phyloP scores from a whole-genome alignment of 1,139 yeast genomes.

The Arxiozyma slooffiae region DNA sequence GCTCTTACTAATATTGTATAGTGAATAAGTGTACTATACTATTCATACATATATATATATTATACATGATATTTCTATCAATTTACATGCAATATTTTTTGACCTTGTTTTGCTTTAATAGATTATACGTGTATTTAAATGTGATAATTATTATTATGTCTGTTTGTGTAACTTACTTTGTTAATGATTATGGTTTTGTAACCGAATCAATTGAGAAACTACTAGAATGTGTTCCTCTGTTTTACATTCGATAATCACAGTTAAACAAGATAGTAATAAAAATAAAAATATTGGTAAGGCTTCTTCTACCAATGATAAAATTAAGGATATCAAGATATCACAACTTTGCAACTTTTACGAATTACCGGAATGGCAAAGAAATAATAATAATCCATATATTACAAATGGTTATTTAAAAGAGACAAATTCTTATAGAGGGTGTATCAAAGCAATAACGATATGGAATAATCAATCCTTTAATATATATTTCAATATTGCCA shows the following conservation, averaged over 20 bases:
- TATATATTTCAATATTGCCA: constrained; percentile 1
- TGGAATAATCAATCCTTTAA: constrained; percentile 8
- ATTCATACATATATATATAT: too few relatives aligned
- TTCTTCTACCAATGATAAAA: not conserved
- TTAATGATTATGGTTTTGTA: too few relatives aligned
- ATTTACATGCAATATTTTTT: not conserved
- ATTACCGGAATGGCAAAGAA: constrained; percentile 64
- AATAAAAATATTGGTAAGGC: not conserved
- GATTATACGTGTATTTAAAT: not conserved
- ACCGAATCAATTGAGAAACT: not conserved
- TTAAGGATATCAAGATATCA: not conserved
- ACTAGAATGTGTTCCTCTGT: not conserved
- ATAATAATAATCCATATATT: constrained; percentile 66
- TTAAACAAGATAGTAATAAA: not conserved
- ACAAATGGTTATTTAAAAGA: constrained; percentile 62
- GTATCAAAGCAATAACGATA: constrained; percentile 38
- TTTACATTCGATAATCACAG: not conserved
- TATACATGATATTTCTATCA: not conserved
- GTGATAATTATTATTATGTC: not conserved
- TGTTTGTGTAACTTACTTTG: not conserved
- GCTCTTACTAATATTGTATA: not conserved
- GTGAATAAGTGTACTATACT: not conserved
- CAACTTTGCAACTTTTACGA: constrained; percentile 33
- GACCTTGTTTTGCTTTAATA: not conserved
- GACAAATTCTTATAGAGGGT: constrained; percentile 44